phyloP scores from a whole-genome alignment of 2,329 filamentous ascomycete species.

The Fusarium sp. region DNA sequence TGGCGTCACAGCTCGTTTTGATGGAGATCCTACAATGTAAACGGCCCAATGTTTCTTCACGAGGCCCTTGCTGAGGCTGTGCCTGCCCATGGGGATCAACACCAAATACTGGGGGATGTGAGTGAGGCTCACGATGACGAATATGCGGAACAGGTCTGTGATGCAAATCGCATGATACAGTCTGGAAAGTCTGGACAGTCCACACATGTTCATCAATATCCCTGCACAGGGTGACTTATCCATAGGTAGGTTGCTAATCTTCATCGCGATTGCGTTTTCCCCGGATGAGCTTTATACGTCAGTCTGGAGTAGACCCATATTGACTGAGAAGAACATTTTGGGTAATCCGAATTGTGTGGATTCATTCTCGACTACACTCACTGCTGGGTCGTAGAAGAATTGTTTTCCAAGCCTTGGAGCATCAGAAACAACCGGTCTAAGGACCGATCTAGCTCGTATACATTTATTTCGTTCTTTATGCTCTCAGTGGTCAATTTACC shows the following conservation, averaged over 20 bases:
- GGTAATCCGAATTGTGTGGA: background rate
- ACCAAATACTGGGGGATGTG: background rate
- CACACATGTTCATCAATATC: background rate
- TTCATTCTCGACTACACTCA: background rate
- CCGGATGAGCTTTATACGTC: slow-evolving; percentile 4
- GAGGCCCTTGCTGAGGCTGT: background rate
- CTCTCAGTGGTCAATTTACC: background rate
- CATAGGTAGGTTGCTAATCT: background rate
- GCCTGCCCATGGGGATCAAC: background rate
- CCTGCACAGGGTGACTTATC: background rate
- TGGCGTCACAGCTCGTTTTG: background rate
- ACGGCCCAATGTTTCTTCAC: background rate
- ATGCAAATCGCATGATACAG: background rate
- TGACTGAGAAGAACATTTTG: background rate
- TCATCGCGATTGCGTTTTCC: background rate
- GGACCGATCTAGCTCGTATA: background rate
- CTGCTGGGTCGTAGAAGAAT: background rate
- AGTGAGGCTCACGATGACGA: slow-evolving; percentile 1
- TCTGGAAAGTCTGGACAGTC: background rate
- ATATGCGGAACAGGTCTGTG: background rate
- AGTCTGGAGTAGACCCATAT: background rate
- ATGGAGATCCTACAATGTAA: background rate
- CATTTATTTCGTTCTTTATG: background rate
- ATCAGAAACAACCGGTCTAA: background rate
- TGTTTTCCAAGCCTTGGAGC: background rate